Evolutionary conservation across 139 green algal genomes (phyloP), one percentile per base, ranked within the genome.

Genomic region (Astrephomene gubernaculifera): DNA sequence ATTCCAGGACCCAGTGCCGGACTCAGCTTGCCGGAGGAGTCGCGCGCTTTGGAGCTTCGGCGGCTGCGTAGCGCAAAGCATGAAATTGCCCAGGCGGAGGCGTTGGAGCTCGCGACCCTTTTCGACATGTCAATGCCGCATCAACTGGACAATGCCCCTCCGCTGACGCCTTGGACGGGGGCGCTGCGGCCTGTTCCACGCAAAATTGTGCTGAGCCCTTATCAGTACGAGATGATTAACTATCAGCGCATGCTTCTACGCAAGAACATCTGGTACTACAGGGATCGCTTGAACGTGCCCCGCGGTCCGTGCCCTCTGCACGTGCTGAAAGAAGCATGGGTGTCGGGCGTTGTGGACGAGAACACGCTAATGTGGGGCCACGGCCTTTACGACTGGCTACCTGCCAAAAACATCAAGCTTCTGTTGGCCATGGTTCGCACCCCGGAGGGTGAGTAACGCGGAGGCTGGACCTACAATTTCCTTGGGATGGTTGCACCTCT

Each of bases 361-460:
- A 95, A 98, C 92, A 98, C 96, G 49, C 91, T 98, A 61, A 90
- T 98, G 45, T 98, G 96, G 96, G 96, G 96, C 24, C 94, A 98
- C 91, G 92, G 96, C 27, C 90, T 98, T 25, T 87, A 89, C 31
- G 96, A 98, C 89, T 98, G 94, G 93, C 92, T 98, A 63, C 96
- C 96, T 24, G 87, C 93, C 19, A 91, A 91, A 43, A 98, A 98
- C 80, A 93, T 98, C 53, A 90, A 95, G 68, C 96, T 96, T 45
- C 90, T 98, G 79, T 90, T 98, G 54, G 88, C 95, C 22, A 95
- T 97, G 88, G 94, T 98, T 35, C 82, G 96, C 14, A 98, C 96
- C 4, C 82, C 94, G 17, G 96, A 98, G 89, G 95, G 95, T 97
- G 68, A 70, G 90, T 22, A n/a, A n/a, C n/a, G n/a, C n/a, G n/a